Evolutionary conservation across 2,329 filamentous ascomycete species (phyloP), one percentile per base, ranked within the genome.

Genomic region (Apiospora koreana): DNA sequence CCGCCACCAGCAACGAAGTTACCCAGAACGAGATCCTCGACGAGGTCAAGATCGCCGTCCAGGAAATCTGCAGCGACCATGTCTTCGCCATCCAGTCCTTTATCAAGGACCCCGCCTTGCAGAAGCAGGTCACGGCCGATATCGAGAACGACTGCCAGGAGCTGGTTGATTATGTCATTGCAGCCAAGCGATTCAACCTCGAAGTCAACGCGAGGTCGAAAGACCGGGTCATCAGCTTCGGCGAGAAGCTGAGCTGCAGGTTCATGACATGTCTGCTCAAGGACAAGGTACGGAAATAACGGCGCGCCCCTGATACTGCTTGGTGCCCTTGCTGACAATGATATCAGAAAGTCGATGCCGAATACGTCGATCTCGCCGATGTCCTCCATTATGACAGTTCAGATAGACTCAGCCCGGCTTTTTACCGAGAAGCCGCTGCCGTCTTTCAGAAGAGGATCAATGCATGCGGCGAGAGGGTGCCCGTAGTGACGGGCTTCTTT

Each of bases 221-320:
- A 80, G 93, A 96, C 78, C 92, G 95, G 75, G 94, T 99, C 72
- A 92, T 98, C 72, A 97, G 94, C 80, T 94, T 96, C 75, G 96
- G 96, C 69, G 96, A 99, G 86, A 98, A 97, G 84, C 85, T 99
- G 75, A 97, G 94, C 82, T 98, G 95, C 81, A 89, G 92, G 42
- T 96, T 96, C 80, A 95, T 99, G 92, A 89, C 95, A 28, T 91
- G 92, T 7, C 82, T 98, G 72, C 83, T 99, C 73, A 90, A 92
- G 78, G 94, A 97, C 77, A 87, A 88, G 76, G 88, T 90, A 77
- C 69, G 79, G 76, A 31, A 23, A 28, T 62, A 7, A n/a, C 31
- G n/a, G 76, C 73, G 76, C 72, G 16, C 14, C 46, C 16, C 42
- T 16, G 65, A 23, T 31, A 50, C 23, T 25, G 54, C 31, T 65